These are phyloP conservation scores for Thielaviopsis populi DNA, from an alignment of 2,329 filamentous ascomycete species.

Conservation along the genomic window DNA sequence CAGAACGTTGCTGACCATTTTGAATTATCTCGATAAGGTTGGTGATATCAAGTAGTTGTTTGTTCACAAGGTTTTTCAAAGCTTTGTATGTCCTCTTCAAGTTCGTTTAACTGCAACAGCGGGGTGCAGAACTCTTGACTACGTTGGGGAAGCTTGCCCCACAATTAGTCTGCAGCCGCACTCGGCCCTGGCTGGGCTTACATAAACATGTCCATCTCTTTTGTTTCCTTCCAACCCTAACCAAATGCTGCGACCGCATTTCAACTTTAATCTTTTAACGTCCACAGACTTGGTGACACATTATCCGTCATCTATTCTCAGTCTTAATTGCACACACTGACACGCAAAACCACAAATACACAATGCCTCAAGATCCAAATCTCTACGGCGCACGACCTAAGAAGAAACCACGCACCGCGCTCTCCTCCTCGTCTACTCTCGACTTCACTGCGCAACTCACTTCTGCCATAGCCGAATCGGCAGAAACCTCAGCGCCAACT, in stretches of 20 bases:
- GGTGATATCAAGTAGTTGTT: neutral
- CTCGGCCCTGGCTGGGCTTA: neutral
- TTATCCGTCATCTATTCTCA: too few relatives aligned
- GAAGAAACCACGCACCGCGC: constrained; percentile 54
- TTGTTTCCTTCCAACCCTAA: neutral
- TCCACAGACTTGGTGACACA: too few relatives aligned
- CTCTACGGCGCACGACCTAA: constrained; percentile 63
- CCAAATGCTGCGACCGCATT: too few relatives aligned
- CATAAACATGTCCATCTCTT: neutral
- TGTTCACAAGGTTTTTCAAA: neutral
- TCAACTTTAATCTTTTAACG: too few relatives aligned
- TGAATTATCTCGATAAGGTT: neutral
- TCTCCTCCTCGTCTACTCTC: constrained; percentile 56
- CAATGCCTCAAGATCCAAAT: constrained; percentile 48
- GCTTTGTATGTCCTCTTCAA: neutral
- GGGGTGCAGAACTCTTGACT: constrained; percentile 14
- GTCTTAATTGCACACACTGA: neutral
- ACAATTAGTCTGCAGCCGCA: constrained; percentile 8
- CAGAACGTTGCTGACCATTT: constrained; percentile 30
- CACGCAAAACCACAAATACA: neutral
- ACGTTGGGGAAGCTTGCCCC: constrained; percentile 13
- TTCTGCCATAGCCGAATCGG: constrained; percentile 52
- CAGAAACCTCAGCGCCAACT: constrained; percentile 25
- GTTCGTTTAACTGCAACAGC: neutral
- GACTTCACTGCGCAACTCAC: constrained; percentile 82